These are phyloP conservation scores for Leccinum griseonigrum DNA, from an alignment of 1,284 basidiomycete species.

Conservation along the genomic window DNA sequence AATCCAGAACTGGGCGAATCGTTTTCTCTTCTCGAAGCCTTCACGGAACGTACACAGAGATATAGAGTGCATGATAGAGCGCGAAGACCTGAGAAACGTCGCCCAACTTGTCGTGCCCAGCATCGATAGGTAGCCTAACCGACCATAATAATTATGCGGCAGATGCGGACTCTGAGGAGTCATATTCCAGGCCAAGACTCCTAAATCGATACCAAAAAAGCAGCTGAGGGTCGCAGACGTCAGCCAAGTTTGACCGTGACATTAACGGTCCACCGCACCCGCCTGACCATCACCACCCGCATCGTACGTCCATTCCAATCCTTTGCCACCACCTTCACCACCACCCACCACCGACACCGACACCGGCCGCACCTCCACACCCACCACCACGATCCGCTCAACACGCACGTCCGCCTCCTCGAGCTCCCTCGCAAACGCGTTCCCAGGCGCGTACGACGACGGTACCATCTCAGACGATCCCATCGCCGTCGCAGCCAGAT, in stretches of 20 bases:
- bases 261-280: constrained; percentile 46
- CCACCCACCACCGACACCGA: constrained; percentile 55
- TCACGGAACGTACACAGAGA: background rate
- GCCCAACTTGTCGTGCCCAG: background rate
- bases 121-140: background rate
- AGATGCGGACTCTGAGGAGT: background rate
- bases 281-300: constrained; percentile 50
- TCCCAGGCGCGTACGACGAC: constrained; percentile 51
- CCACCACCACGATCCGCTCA: constrained; percentile 79
- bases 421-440: constrained; percentile 69
- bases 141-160: background rate
- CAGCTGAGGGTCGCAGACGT: background rate
- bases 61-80: background rate
- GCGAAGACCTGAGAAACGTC: background rate
- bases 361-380: constrained; percentile 60
- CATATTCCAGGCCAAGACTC: background rate
- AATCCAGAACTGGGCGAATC: background rate
- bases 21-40: background rate
- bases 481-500: constrained; percentile 1
- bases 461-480: constrained; percentile 48
- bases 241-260: background rate
- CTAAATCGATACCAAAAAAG: background rate
- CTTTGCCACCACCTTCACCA: constrained; percentile 48
- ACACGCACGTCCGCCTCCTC: constrained; percentile 59
- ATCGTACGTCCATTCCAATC: constrained; percentile 34